Evolutionary conservation across 179 eudicot genomes (phyloP), one percentile per base, ranked within the genome.

Genomic region (Spinacia oleracea): DNA sequence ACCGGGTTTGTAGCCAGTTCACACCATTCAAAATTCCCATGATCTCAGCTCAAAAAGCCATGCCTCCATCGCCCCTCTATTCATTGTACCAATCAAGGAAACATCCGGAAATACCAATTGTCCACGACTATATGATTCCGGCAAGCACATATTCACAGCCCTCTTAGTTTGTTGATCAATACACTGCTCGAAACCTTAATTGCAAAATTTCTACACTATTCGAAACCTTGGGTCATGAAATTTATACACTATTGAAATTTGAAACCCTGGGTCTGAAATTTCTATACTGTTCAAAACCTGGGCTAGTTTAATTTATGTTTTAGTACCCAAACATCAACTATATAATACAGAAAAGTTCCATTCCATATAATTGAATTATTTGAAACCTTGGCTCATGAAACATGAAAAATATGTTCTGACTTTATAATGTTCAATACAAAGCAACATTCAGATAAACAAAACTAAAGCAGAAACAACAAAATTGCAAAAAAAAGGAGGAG

Each of bases 401-500:
- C 29, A 5, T 62, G 0, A 27, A 60, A 11, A 27, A 11, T 5
- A 14, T 60, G 35, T 29, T 59, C 1, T 25, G 23, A 59, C 12
- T 9, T 9, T 5, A 59, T 6, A 25, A 59, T 23, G 64, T 59
- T 10, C 32, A 10, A 25, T 7, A 27, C 31, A n/a, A 9, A 15
- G 31, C 15, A 59, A 59, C 32, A 59, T 10, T 9, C 21, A 20
- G 32, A 27, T 5, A 29, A 63, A 51, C 21, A 64, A 21, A 23
- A n/a, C 46, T 23, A 20, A 60, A 70, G 5, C 38, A 42, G 50
- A 8, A 79, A 16, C 77, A 80, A 64, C 8, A 67, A 38, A 9
- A n/a, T n/a, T n/a, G n/a, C n/a, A n/a, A 27, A 72, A 45, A 72
- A 46, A 78, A 15, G 38, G 25, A 9, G 38, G 59, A 76, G 72